These are phyloP conservation scores for Celoporthe dispersa DNA, from an alignment of 2,329 filamentous ascomycete species.

Conservation along the genomic window DNA sequence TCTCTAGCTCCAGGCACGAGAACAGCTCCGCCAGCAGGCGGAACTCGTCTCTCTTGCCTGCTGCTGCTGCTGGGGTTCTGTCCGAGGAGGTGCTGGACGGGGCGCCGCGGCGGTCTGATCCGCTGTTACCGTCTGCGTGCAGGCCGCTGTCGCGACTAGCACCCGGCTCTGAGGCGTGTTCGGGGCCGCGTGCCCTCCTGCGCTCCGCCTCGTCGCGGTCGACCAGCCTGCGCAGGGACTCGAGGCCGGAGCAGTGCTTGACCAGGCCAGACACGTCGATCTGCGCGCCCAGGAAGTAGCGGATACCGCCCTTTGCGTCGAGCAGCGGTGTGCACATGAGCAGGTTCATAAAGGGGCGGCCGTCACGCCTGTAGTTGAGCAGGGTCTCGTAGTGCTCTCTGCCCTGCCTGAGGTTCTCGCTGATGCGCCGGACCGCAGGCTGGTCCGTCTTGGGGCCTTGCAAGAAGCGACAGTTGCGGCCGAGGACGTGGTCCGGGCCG, in stretches of 20 bases:
- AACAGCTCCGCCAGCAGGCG: conserved; percentile 71
- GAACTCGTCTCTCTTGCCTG: conserved; percentile 60
- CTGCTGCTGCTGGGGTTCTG: neutral
- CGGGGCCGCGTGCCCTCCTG: conserved; percentile 15
- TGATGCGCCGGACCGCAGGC: conserved; percentile 64
- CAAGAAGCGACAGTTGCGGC: conserved; percentile 78
- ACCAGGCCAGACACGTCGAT: conserved; percentile 72
- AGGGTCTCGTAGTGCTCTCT: conserved; percentile 75
- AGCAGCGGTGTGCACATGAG: conserved; percentile 74
- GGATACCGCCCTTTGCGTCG: conserved; percentile 67
- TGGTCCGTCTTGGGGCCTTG: conserved; percentile 74
- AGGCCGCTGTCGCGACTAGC: conserved; percentile 9
- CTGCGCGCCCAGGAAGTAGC: conserved; percentile 74
- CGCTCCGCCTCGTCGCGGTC: conserved; percentile 38
- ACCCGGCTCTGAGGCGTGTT: no score
- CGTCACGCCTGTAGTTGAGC: conserved; percentile 78
- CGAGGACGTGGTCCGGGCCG: conserved; percentile 64
- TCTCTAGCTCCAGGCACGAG: conserved; percentile 68
- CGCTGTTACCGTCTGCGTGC: neutral
- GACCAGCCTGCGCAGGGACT: conserved; percentile 60
- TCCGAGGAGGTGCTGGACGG: neutral
- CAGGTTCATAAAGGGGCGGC: conserved; percentile 77
- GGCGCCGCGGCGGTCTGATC: neutral
- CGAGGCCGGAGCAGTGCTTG: conserved; percentile 68
- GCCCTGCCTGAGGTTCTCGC: conserved; percentile 64